Conservation (phyloP, 2,329 filamentous ascomycete species). For the Paecilomyces niveus region DNA sequence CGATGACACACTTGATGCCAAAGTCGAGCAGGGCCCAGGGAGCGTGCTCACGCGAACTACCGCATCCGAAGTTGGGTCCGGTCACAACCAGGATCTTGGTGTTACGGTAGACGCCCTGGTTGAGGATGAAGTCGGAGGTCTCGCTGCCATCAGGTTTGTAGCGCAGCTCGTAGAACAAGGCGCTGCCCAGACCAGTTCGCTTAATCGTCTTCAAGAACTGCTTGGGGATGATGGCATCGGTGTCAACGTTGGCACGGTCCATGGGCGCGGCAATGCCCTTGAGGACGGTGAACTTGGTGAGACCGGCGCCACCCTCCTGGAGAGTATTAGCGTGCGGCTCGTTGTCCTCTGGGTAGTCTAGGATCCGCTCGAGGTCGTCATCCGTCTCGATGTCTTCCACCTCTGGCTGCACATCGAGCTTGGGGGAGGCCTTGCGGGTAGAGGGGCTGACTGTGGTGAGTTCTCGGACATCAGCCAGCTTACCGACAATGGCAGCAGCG, state of each 20-base stretch:
- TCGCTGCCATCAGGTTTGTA: constrained; percentile 67
- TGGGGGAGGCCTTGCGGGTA: constrained; percentile 46
- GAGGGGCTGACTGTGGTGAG: constrained; percentile 49
- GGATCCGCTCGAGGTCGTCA: constrained; percentile 56
- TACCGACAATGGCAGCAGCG: constrained; percentile 80
- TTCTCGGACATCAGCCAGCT: constrained; percentile 84
- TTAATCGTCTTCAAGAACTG: constrained; percentile 99
- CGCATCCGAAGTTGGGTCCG: constrained; percentile 92
- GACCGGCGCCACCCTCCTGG: constrained; percentile 50
- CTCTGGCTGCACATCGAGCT: constrained; percentile 53
- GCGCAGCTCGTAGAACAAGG: constrained; percentile 79
- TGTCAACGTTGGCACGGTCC: constrained; percentile 87
- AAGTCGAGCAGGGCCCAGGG: constrained; percentile 97
- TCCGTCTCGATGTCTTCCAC: constrained; percentile 54
- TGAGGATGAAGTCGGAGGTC: constrained; percentile 78
- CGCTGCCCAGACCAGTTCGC: constrained; percentile 82
- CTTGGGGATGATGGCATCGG: constrained; percentile 98
- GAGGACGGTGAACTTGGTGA: constrained; percentile 75
- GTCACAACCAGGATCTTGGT: constrained; percentile 88
- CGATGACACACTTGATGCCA: constrained; percentile 89
- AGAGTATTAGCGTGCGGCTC: constrained; percentile 56
- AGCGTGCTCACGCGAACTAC: constrained; percentile 86
- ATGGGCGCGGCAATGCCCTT: constrained; percentile 84
- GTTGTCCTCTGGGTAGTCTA: constrained; percentile 58
- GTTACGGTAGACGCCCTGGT: constrained; percentile 75